phyloP scores from a whole-genome alignment of 2,329 filamentous ascomycete genomes.

The Ophiostoma tasmaniense region DNA sequence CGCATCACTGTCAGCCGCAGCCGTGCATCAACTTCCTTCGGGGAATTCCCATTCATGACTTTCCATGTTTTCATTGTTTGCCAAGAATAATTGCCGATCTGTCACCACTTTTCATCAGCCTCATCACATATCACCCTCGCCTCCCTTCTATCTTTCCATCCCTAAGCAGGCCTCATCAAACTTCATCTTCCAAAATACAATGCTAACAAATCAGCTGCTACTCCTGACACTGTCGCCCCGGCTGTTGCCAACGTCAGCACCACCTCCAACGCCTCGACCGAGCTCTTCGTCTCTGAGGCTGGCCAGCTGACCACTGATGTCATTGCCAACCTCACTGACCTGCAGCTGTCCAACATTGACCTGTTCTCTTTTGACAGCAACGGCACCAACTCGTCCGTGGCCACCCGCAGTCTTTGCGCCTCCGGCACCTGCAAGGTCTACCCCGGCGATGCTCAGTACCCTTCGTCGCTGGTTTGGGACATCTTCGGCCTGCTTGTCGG shows the following conservation, averaged over 20 bases:
- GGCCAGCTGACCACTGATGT: conserved; percentile 20
- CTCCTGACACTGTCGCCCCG: conserved; percentile 17
- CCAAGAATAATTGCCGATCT: neutral
- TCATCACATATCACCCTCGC: neutral
- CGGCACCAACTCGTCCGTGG: conserved; percentile 1
- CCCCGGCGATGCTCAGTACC: conserved; percentile 49
- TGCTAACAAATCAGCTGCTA: conserved; percentile 16
- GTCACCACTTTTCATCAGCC: neutral
- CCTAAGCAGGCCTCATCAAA: neutral
- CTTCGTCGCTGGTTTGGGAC: conserved; percentile 37
- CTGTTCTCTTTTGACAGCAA: conserved; percentile 17
- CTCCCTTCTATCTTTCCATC: neutral
- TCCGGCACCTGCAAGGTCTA: conserved; percentile 19
- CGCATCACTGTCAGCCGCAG: neutral
- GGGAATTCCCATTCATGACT: neutral
- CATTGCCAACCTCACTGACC: conserved; percentile 19
- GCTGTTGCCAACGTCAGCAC: conserved; percentile 13
- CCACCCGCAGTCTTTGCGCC: conserved; percentile 1
- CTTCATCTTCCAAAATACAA: no score
- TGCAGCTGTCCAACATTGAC: conserved; percentile 17
- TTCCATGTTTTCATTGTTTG: neutral
- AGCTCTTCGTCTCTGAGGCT: conserved; percentile 22
- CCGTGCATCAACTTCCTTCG: neutral
- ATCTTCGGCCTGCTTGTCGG: conserved; percentile 43
- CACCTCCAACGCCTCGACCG: conserved; percentile 7